phyloP scores from a whole-genome alignment of 148 eudicot genomes.

The Cornus controversa region DNA sequence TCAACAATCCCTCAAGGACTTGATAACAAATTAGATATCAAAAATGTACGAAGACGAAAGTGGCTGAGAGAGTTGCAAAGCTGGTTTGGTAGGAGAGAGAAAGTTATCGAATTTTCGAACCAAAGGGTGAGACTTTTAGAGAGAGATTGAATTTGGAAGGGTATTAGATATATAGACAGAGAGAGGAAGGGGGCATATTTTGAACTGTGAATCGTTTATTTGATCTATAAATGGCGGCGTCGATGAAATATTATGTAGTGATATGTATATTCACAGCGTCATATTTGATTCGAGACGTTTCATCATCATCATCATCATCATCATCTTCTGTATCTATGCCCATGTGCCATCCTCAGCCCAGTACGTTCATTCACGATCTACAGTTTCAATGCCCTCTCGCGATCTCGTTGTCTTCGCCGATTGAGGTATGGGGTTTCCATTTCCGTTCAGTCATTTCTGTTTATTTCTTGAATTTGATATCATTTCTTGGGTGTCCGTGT shows the following conservation, averaged over 20 bases:
- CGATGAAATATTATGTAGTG: constrained; percentile 12
- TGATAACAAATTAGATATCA: background rate
- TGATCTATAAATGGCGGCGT: background rate
- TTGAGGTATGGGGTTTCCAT: constrained; percentile 14
- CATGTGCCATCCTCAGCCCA: constrained; percentile 1
- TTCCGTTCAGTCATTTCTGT: background rate
- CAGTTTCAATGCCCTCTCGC: constrained; percentile 17
- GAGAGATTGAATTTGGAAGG: background rate
- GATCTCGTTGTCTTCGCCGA: constrained; percentile 5
- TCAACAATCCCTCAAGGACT: too few relatives aligned
- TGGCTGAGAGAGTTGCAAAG: background rate
- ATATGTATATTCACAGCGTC: constrained; percentile 12
- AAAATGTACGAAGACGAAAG: background rate
- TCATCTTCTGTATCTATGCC: background rate
- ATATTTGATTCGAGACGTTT: constrained; percentile 4
- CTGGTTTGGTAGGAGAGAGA: constrained; percentile 3
- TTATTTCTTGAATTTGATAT: background rate
- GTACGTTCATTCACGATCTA: constrained; percentile 11
- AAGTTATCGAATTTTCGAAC: background rate
- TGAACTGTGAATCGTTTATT: background rate
- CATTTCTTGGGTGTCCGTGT: background rate
- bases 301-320: constrained; percentile 14
- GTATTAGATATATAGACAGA: background rate
- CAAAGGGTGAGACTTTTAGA: background rate
- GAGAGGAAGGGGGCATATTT: background rate